Conservation (phyloP, 176 grass and related monocot genomes). For the Thalia dealbata region DNA sequence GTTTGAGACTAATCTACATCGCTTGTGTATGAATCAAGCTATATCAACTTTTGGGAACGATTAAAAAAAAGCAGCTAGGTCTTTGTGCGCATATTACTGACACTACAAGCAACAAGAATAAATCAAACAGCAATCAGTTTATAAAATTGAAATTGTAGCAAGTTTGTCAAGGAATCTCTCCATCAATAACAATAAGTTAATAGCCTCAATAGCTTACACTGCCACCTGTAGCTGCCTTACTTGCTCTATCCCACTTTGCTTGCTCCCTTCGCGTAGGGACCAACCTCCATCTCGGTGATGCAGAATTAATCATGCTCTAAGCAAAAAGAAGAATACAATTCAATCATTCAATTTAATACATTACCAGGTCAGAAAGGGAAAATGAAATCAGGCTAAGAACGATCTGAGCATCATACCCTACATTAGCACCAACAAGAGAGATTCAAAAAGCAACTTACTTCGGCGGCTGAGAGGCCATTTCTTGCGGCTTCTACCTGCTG, state of each 20-base stretch:
- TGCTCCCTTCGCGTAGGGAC: constrained; percentile 78
- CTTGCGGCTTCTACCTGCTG: constrained; percentile 76
- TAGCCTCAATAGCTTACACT: background rate
- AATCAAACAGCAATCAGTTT: background rate
- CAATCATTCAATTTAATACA: constrained; percentile 7
- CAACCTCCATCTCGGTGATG: constrained; percentile 65
- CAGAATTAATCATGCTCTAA: constrained; percentile 36
- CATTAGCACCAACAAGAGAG: background rate
- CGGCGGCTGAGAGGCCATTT: constrained; percentile 34
- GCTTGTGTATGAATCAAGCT: background rate
- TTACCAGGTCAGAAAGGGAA: background rate
- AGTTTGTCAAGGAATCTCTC: background rate
- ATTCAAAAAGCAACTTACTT: constrained; percentile 33
- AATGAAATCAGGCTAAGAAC: background rate
- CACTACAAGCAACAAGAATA: background rate
- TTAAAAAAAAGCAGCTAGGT: background rate
- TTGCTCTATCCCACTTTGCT: constrained; percentile 69
- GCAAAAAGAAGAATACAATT: constrained; percentile 2
- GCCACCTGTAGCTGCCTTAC: constrained; percentile 62
- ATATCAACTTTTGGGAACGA: background rate
- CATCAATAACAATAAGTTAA: background rate
- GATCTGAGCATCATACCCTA: background rate
- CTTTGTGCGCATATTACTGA: background rate
- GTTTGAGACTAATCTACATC: background rate
- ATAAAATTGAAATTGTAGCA: background rate